Evolutionary conservation across 2,329 filamentous ascomycete genomes (phyloP).

Genomic region (Aspergillus sp.): DNA sequence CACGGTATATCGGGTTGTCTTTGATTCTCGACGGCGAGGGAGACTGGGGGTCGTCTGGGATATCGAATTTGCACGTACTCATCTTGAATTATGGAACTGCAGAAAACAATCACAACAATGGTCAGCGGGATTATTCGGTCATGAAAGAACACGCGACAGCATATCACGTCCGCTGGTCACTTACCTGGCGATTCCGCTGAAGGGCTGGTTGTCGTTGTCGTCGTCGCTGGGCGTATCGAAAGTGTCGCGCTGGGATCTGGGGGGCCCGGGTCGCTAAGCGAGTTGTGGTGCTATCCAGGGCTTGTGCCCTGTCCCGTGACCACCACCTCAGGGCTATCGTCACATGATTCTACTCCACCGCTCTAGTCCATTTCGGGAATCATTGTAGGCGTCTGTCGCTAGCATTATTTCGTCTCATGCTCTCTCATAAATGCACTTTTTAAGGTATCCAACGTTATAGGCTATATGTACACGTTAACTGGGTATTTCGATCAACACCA

Average conservation of each 20-base stretch:
- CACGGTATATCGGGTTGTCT: neutral
- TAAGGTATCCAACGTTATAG: too few relatives aligned
- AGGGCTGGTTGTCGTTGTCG: constrained; percentile 46
- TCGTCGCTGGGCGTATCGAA: constrained; percentile 45
- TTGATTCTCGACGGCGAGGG: constrained; percentile 22
- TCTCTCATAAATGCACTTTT: neutral
- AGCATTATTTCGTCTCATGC: too few relatives aligned
- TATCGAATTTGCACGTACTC: constrained; percentile 50
- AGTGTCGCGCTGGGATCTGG: constrained; percentile 34
- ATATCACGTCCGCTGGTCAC: constrained; percentile 18
- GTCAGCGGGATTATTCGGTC: constrained; percentile 21
- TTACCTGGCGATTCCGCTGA: constrained; percentile 47
- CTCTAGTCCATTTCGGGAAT: neutral
- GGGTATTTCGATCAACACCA: constrained; percentile 9
- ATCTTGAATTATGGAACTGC: constrained; percentile 56
- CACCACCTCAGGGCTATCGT: constrained; percentile 1
- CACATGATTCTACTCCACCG: constrained; percentile 11
- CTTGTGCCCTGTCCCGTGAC: constrained; percentile 34
- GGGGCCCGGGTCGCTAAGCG: constrained; percentile 39
- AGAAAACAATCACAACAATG: constrained; percentile 10
- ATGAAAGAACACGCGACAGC: constrained; percentile 1
- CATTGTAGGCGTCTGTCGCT: neutral
- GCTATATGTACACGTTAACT: constrained; percentile 1
- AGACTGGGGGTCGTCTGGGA: constrained; percentile 15
- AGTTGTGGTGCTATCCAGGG: constrained; percentile 38